phyloP scores from a whole-genome alignment of 805 yeast species.

The Lipomyces yamadae region DNA sequence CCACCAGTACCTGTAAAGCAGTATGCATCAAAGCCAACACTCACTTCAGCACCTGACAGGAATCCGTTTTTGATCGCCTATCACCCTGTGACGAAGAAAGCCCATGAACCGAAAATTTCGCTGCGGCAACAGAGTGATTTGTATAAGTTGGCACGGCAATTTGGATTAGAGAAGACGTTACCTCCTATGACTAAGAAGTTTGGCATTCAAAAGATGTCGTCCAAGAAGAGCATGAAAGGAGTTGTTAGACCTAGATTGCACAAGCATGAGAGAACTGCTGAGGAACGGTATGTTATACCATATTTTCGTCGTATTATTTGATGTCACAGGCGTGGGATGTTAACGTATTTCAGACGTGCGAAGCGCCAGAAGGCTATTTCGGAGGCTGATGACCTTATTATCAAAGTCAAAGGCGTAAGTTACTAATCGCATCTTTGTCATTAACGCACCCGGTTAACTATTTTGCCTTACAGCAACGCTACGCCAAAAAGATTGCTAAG shows the following conservation, averaged over 20 bases:
- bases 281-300: conserved; percentile 13
- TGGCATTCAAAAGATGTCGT: conserved; percentile 25
- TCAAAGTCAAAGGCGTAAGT: conserved; percentile 31
- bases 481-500: conserved; percentile 15
- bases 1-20: conserved; percentile 73
- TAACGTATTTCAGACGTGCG: conserved; percentile 19
- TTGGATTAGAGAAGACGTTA: conserved; percentile 70
- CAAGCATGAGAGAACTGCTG: conserved; percentile 21
- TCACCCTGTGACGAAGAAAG: conserved; percentile 70
- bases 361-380: conserved; percentile 29
- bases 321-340: background rate
- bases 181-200: conserved; percentile 58
- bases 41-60: conserved; percentile 62
- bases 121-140: conserved; percentile 75
- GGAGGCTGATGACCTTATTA: conserved; percentile 26
- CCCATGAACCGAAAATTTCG: conserved; percentile 73
- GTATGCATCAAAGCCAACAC: conserved; percentile 64
- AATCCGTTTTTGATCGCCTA: conserved; percentile 82
- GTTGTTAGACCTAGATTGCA: conserved; percentile 26
- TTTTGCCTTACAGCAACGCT: conserved; percentile 17
- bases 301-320: background rate
- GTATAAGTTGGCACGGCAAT: conserved; percentile 71
- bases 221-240: conserved; percentile 30
- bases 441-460: background rate
- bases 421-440: background rate